Percentiles rank a stretch among this genome's conserved stretches.
Evolutionary conservation across 441 rosid genomes (phyloP).

Genomic region (Gossypium davidsonii): DNA sequence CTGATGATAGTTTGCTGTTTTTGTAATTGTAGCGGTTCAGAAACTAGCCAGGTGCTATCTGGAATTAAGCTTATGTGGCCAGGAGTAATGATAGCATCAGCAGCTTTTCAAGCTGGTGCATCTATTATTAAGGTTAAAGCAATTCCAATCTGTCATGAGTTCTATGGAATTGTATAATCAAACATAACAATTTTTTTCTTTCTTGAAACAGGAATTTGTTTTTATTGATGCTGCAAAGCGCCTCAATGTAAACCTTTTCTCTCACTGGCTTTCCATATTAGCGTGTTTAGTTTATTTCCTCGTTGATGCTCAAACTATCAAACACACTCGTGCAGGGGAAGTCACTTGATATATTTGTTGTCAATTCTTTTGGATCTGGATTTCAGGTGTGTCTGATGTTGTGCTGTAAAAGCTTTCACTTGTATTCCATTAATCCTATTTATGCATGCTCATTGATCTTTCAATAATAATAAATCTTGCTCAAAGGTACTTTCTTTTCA

Average conservation of each 20-base stretch:
- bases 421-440: background rate
- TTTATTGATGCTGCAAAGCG: constrained; percentile 61
- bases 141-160: constrained; percentile 8
- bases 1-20: constrained; percentile 13
- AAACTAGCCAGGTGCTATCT: constrained; percentile 47
- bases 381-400: constrained; percentile 56
- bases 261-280: background rate
- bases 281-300: background rate
- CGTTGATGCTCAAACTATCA: background rate
- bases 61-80: constrained; percentile 62
- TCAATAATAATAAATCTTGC: background rate
- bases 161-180: constrained; percentile 7
- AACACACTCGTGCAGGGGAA: constrained; percentile 50
- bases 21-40: constrained; percentile 57
- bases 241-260: constrained; percentile 43
- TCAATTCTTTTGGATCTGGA: constrained; percentile 90
- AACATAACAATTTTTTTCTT: constrained; percentile 16
- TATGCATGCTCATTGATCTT: background rate
- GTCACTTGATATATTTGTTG: constrained; percentile 86
- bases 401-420: constrained; percentile 4
- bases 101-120: constrained; percentile 83
- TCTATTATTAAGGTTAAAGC: constrained; percentile 62
- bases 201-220: constrained; percentile 60
- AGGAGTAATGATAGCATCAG: constrained; percentile 64
- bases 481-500: background rate